A percentile compares a stretch with the other conserved stretches of the same genome.
Conservation (phyloP, 2,329 filamentous ascomycete genomes). For the Alternaria metachromatica region DNA sequence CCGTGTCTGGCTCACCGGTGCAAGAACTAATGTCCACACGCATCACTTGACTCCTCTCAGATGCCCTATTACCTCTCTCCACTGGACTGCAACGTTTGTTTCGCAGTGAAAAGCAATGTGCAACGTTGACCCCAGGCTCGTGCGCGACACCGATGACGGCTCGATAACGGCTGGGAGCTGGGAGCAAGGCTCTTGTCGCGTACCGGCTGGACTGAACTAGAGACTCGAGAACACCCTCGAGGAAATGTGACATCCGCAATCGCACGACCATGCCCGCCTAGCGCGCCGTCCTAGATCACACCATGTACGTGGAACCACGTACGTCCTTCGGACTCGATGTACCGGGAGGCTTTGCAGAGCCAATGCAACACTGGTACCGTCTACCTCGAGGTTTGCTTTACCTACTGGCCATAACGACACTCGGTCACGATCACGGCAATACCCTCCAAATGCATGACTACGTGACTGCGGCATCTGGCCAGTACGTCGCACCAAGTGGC, state of each 20-base stretch:
- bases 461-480: constrained; percentile 7
- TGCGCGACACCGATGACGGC: constrained; percentile 5
- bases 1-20: not conserved
- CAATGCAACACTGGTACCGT: not conserved
- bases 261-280: not conserved
- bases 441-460: constrained; percentile 14
- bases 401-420: not conserved
- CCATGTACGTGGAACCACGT: constrained; percentile 3
- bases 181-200: not conserved
- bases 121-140: constrained; percentile 8
- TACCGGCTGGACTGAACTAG: not conserved
- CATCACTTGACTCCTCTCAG: not conserved
- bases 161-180: not conserved
- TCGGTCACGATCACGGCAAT: constrained; percentile 4
- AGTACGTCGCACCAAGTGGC: constrained; percentile 9
- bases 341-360: constrained; percentile 1
- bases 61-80: not conserved
- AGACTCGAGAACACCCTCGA: constrained; percentile 12
- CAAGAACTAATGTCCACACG: not conserved
- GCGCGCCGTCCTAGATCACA: not conserved
- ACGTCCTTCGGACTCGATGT: constrained; percentile 10
- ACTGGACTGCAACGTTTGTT: not conserved
- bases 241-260: constrained; percentile 11
- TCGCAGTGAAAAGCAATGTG: not conserved
- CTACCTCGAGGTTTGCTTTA: constrained; percentile 12